Base-by-base conservation (phyloP, 345 rosid species). In the Ricinus communis region DNA sequence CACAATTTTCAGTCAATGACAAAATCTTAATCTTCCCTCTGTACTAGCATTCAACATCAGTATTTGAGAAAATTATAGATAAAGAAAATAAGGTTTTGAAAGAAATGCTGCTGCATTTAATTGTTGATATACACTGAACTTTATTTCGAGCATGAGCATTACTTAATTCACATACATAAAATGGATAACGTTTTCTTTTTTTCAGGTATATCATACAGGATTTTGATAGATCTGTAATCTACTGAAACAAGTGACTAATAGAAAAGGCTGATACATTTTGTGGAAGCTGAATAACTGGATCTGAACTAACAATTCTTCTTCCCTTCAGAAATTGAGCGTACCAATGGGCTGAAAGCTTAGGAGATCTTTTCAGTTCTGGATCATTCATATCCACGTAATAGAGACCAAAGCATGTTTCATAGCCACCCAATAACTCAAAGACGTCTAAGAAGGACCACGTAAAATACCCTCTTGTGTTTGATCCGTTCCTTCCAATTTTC, bases 321-420 rank as follows among this genome's bases (percentile, higher is more conserved):
- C 85, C 86, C 71, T 74, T 79, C 31, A 87, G 41, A 24, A 87
- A 84, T 2, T 70, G 65, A 2, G 87, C 73, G 71, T 84, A 82
- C 88, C 90, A 84, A 25, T 62, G 68, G 14, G 88, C 84, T 62
- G 90, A 87, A 60, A 82, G 88, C 78, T 82, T 87, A 2, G 87
- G 85, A 47, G 77, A 46, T 69, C 88, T 72, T 57, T 41, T 64
- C 70, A 87, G 63, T 12, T 66, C 62, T 2, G 88, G 87, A 56
- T 81, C 87, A 33, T 81, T 83, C 40, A 77, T 31, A 61, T 84
- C 90, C 25, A 87, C 86, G 24, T 79, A 82, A 55, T 75, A 84
- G 8, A 87, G 60, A 15, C 88, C 88, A n/a, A 54, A 87, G 70
- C 80, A 68, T 2, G 84, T 21, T 36, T 72, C 49, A 57, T 77